Evolutionary conservation across 2,329 filamentous ascomycete genomes (phyloP), one percentile per base, ranked within the genome.

Genomic region (Aphanocladium album): DNA sequence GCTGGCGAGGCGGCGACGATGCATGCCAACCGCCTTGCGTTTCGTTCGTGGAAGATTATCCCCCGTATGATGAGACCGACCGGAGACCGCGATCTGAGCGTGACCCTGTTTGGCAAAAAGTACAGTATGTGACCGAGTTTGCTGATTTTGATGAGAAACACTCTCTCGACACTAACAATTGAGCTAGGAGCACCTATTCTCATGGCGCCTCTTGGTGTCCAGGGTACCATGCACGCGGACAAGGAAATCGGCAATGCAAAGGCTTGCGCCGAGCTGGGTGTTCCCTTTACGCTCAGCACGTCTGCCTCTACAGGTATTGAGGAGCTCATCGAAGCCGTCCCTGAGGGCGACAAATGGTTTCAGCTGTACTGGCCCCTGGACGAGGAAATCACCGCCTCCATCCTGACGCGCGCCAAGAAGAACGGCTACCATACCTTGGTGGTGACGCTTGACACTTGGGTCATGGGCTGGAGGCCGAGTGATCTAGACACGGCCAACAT

Each of bases 281-380:
- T 91, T 0, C 88, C 89, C 0, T 90, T 86, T 71, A 85, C 85
- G 57, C 75, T 90, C 53, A 87, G 82, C 62, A 90, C 88, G 1
- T 87, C 88, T 1, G 80, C 84, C 3, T 77, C 81, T 2, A 78
- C 80, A 35, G 81, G 81, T 1, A 87, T 91, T 61, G 88, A 90
- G 69, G 83, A 90, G 54, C 81, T 90, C 0, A 86, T 85, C 0
- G 68, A 76, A 8, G 84, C 84, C 0, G 84, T 80, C 55, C 81
- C 81, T 0, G 73, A 81, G 5, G 83, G 83, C 0, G 77, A 80
- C 35, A 76, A 87, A 12, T 92, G 87, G 87, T 92, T 82, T 70
- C 89, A 92, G 69, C 80, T 92, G 0, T 92, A 92, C 74, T 91
- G 88, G 86, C 88, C 89, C 0, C 74, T 79, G 21, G 81, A 84